Evolutionary conservation across 1,139 yeast species (phyloP), one percentile per base, ranked within the genome.

Genomic region (Zygosaccharomyces sapae): DNA sequence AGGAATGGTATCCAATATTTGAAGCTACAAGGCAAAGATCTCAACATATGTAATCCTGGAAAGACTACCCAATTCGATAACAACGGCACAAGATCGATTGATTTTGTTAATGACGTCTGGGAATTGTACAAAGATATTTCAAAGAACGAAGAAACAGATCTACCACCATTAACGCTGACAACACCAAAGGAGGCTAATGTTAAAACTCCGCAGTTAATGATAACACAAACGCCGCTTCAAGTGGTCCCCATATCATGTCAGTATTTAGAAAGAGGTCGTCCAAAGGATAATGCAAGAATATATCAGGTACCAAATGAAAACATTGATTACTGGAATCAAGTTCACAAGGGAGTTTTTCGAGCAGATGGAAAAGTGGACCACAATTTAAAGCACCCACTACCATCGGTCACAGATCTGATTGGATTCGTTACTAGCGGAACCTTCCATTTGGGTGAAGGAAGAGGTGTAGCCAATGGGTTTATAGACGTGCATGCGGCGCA

Each of bases 381-480:
- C 41, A 65, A 58, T 5, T 25, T 46, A 30, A 47, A 50, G 5
- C 60, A 51, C 35, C 61, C 55, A 41, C 47, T 42, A 33, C 72
- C 73, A 6, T 54, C 54, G 9, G 55, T 71, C 1, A 62, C 68
- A 8, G 55, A 77, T 49, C 67, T 88, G 27, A 72, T 87, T 49
- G 98, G 98, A 0, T 88, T 80, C 61, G 78, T 86, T 3, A 86
- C 96, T 0, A 77, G 86, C 33, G 96, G 92, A 0, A 72, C 84
- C 0, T 85, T 74, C 62, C 86, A 88, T 58, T 69, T 90, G 36
- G 69, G 71, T 3, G 61, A 70, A 9, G 97, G 97, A 0, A 61
- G 58, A 29, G 82, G 83, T 19, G 71, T 80, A 0, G 97, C 87
- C 1, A 71, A 86, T 33, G 97, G 89, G 0, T 73, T 71, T 43